Percentiles rank a stretch among this genome's conserved stretches.
Evolutionary conservation across 371 early-diverging fungal species (phyloP).

Genomic region (Mucor circinelloides): DNA sequence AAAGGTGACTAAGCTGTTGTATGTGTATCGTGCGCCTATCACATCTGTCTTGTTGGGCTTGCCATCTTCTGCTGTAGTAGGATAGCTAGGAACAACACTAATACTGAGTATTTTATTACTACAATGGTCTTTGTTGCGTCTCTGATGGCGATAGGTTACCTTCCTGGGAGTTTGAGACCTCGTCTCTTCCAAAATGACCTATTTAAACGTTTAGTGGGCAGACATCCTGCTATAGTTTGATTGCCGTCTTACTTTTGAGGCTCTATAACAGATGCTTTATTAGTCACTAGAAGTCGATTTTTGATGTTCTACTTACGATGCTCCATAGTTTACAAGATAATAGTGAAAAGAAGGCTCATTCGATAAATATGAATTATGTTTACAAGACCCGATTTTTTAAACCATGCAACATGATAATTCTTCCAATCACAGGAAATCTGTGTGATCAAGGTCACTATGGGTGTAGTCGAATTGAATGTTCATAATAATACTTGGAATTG

Average conservation of each 20-base stretch:
- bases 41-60: constrained; percentile 7
- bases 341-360: not conserved
- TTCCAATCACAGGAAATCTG: not conserved
- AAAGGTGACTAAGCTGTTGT: constrained; percentile 38
- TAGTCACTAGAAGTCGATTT: not conserved
- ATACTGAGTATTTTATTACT: constrained; percentile 26
- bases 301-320: not conserved
- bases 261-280: not conserved
- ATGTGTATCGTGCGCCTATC: constrained; percentile 51
- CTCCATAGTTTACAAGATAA: not conserved
- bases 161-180: constrained; percentile 49
- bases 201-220: not conserved
- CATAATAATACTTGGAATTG: too few species aligned
- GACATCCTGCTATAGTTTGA: not conserved
- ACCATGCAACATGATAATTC: not conserved
- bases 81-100: constrained; percentile 31
- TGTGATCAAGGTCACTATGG: not conserved
- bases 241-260: not conserved
- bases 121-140: constrained; percentile 3
- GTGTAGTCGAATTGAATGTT: too few species aligned
- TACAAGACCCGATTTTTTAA: not conserved
- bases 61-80: not conserved
- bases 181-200: constrained; percentile 54
- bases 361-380: not conserved
- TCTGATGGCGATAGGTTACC: constrained; percentile 26